Evolutionary conservation across 768 basidiomycete genomes (phyloP).

Genomic region (Neoboletus brunneissimus): DNA sequence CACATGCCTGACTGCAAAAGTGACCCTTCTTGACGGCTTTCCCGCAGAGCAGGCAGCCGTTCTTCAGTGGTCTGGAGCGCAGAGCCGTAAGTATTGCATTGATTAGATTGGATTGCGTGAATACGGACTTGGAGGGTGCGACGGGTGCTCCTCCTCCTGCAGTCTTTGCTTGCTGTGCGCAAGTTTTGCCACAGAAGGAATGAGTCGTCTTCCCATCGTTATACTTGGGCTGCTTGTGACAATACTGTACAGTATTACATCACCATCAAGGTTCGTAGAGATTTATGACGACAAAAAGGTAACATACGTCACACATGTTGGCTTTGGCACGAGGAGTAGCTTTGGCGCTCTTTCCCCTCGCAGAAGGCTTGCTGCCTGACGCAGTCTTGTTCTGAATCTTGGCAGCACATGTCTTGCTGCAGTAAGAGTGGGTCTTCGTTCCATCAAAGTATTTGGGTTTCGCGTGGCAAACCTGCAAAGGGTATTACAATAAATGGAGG

Average conservation of each 20-base stretch:
- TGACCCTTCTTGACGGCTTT: constrained; percentile 57
- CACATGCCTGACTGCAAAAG: constrained; percentile 59
- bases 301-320: constrained; percentile 51
- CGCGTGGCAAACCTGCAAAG: constrained; percentile 48
- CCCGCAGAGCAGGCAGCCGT: constrained; percentile 60
- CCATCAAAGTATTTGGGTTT: constrained; percentile 59
- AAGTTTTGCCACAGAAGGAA: constrained; percentile 62
- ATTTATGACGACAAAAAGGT: constrained; percentile 9
- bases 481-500: background rate
- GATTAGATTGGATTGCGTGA: constrained; percentile 18
- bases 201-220: constrained; percentile 56
- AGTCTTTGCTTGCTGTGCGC: constrained; percentile 47
- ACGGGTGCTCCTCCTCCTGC: constrained; percentile 23
- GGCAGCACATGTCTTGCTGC: constrained; percentile 57
- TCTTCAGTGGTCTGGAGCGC: constrained; percentile 34
- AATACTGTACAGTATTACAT: constrained; percentile 40
- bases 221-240: constrained; percentile 58
- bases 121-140: constrained; percentile 33
- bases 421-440: constrained; percentile 53
- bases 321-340: constrained; percentile 25
- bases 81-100: constrained; percentile 33
- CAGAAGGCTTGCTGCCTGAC: constrained; percentile 26
- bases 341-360: constrained; percentile 26
- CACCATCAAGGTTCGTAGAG: background rate
- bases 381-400: constrained; percentile 36